Evolutionary conservation across 495 filamentous ascomycete species (phyloP).

Genomic region (Neurospora sp.): DNA sequence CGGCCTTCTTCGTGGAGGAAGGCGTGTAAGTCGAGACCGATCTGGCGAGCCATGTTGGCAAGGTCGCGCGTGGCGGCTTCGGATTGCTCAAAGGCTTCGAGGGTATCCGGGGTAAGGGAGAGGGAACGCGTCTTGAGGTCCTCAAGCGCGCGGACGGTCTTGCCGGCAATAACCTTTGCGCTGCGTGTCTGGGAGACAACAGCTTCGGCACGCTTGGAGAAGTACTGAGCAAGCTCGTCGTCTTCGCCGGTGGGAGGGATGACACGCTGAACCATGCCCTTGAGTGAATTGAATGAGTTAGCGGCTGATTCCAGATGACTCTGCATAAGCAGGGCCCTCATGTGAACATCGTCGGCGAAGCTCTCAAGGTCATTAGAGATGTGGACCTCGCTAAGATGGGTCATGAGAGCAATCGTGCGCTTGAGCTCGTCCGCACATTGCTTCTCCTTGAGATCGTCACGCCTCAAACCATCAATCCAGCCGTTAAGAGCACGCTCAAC

Average conservation of each 20-base stretch:
- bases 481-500: constrained; percentile 82
- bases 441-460: constrained; percentile 78
- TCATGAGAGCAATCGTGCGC: constrained; percentile 72
- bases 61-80: constrained; percentile 56
- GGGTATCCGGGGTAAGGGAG: constrained; percentile 53
- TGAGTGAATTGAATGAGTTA: constrained; percentile 52
- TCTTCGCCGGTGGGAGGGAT: constrained; percentile 41
- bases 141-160: constrained; percentile 65
- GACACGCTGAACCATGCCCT: constrained; percentile 54
- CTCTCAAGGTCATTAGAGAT: constrained; percentile 61
- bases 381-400: constrained; percentile 72
- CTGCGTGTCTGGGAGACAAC: constrained; percentile 68
- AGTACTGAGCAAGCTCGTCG: constrained; percentile 54
- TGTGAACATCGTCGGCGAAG: constrained; percentile 70
- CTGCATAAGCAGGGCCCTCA: constrained; percentile 63
- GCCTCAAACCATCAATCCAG: constrained; percentile 75
- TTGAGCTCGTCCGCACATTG: constrained; percentile 73
- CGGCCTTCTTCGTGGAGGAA: constrained; percentile 66
- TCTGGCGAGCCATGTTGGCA: constrained; percentile 53
- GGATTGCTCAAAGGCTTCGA: constrained; percentile 41
- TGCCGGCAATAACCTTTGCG: constrained; percentile 73
- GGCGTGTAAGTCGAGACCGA: constrained; percentile 54
- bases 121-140: constrained; percentile 71
- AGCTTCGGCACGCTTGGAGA: constrained; percentile 59
- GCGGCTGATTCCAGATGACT: constrained; percentile 73